Conservation (phyloP, 306 rosid genomes). For the Sesbania bispinosa region DNA sequence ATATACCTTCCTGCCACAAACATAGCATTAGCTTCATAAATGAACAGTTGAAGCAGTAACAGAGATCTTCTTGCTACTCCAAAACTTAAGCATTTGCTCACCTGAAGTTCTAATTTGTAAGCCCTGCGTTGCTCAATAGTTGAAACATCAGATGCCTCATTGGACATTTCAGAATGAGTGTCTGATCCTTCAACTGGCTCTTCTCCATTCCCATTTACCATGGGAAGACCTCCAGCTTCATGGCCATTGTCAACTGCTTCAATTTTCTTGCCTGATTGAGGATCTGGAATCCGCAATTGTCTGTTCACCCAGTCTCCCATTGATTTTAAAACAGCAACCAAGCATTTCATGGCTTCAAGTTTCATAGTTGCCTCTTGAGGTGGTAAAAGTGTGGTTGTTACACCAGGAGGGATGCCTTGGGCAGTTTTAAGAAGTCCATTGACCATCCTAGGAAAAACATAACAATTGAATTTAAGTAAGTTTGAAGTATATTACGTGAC, state of each 20-base stretch:
- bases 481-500: slow-evolving; percentile 5
- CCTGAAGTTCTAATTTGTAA: slow-evolving; percentile 99
- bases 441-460: slow-evolving; percentile 75
- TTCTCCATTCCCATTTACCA: slow-evolving; percentile 77
- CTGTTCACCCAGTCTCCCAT: slow-evolving; percentile 98
- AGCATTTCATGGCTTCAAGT: slow-evolving; percentile 94
- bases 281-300: slow-evolving; percentile 93
- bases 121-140: slow-evolving; percentile 96
- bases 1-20: slow-evolving; percentile 99
- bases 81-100: slow-evolving; percentile 33
- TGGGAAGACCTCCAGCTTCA: slow-evolving; percentile 59
- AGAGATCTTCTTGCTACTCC: slow-evolving; percentile 23
- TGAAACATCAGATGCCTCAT: slow-evolving; percentile 75
- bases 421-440: slow-evolving; percentile 99
- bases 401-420: slow-evolving; percentile 95
- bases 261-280: slow-evolving; percentile 62
- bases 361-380: slow-evolving; percentile 90
- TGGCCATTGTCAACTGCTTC: slow-evolving; percentile 56
- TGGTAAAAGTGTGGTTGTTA: slow-evolving; percentile 79
- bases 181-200: slow-evolving; percentile 84
- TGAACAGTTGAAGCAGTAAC: slow-evolving; percentile 19
- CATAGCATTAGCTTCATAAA: slow-evolving; percentile 46
- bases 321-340: slow-evolving; percentile 79
- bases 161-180: slow-evolving; percentile 75
- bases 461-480: slow-evolving; percentile 11